Percentiles rank a stretch among this genome's conserved stretches.
Evolutionary conservation across 129 eudicot genomes (phyloP).

Genomic region (Arctium minus): DNA sequence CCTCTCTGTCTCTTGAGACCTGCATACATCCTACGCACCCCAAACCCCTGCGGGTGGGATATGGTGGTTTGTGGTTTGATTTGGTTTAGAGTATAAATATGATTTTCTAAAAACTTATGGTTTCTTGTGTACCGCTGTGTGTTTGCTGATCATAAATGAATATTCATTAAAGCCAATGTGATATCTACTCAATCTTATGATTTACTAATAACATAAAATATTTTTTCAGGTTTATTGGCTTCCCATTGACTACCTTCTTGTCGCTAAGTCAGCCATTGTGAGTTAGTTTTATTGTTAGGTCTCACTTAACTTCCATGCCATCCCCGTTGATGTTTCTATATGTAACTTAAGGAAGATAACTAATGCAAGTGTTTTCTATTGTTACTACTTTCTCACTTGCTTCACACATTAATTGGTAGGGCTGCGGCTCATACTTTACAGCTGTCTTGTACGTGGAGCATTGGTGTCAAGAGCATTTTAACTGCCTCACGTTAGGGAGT

Average conservation of each 20-base stretch:
- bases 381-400: not conserved
- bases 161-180: not conserved
- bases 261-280: constrained; percentile 86
- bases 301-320: not conserved
- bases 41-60: not conserved
- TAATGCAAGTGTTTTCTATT: not conserved
- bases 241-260: constrained; percentile 70
- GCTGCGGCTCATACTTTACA: constrained; percentile 90
- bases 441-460: constrained; percentile 94
- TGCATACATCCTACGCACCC: not conserved
- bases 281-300: constrained; percentile 29
- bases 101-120: not conserved
- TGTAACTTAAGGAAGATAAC: not conserved
- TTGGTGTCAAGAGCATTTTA: constrained; percentile 97
- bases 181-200: not conserved
- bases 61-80: not conserved
- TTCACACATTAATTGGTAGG: constrained; percentile 36
- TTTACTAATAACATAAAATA: not conserved
- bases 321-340: not conserved
- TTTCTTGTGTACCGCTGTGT: not conserved
- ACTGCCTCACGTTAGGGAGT: constrained; percentile 65
- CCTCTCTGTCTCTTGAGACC: not conserved
- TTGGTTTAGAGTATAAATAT: not conserved
- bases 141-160: constrained; percentile 8
- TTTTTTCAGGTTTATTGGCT: constrained; percentile 85